Percentiles rank a stretch among this genome's conserved stretches.
phyloP scores from a whole-genome alignment of 768 basidiomycete genomes.

The Sarcodon aspratus region DNA sequence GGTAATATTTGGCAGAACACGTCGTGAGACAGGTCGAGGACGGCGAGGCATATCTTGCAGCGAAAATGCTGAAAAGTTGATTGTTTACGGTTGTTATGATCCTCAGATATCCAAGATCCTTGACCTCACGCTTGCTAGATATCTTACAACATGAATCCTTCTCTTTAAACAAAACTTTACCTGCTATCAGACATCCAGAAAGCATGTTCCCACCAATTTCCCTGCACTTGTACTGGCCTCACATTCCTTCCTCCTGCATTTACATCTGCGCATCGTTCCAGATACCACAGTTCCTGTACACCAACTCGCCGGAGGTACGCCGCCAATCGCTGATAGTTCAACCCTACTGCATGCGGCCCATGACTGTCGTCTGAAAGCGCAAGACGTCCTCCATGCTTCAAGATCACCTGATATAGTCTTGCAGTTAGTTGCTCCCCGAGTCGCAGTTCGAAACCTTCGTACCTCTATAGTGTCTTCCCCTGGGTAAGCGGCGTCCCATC shows the following conservation, averaged over 20 bases:
- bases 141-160: not conserved
- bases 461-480: conserved; percentile 69
- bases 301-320: conserved; percentile 54
- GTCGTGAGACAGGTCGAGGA: conserved; percentile 23
- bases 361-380: conserved; percentile 95
- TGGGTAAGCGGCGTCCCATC: conserved; percentile 82
- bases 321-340: conserved; percentile 63
- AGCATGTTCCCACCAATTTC: conserved; percentile 44
- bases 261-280: conserved; percentile 27
- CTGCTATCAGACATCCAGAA: conserved; percentile 34
- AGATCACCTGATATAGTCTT: conserved; percentile 44
- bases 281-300: conserved; percentile 56
- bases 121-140: no score
- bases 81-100: not conserved
- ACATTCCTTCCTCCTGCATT: conserved; percentile 37
- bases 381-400: conserved; percentile 58
- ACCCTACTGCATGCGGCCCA: conserved; percentile 76
- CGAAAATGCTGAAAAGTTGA: not conserved
- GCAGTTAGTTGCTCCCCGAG: conserved; percentile 2
- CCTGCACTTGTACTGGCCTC: conserved; percentile 31
- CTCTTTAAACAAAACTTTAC: not conserved
- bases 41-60: conserved; percentile 25
- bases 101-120: no score
- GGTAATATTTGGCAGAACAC: not conserved
- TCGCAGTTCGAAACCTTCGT: conserved; percentile 16